Evolutionary conservation across 345 rosid species (phyloP).

Genomic region (Citrus mangshanensis): DNA sequence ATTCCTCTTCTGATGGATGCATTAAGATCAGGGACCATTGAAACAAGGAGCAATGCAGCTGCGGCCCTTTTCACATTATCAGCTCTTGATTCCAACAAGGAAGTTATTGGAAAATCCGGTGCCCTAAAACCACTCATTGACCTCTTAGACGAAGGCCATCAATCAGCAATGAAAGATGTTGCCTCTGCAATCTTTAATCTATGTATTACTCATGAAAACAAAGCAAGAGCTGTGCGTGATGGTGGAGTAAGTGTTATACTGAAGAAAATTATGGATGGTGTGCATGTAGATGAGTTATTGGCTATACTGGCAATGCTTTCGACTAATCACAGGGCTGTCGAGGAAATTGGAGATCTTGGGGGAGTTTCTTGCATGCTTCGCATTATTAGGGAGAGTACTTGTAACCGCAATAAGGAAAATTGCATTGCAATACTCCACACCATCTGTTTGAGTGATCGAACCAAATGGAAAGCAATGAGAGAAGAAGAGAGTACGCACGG

Average conservation of each 20-base stretch:
- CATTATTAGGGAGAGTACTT: constrained; percentile 60
- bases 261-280: constrained; percentile 54
- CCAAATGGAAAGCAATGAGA: constrained; percentile 65
- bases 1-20: constrained; percentile 76
- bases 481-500: constrained; percentile 68
- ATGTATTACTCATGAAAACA: constrained; percentile 78
- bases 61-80: constrained; percentile 87
- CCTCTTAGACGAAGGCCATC: constrained; percentile 79
- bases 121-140: constrained; percentile 71
- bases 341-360: constrained; percentile 67
- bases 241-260: constrained; percentile 77
- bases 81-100: constrained; percentile 84
- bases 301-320: constrained; percentile 88
- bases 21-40: constrained; percentile 57
- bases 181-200: constrained; percentile 92
- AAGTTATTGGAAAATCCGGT: constrained; percentile 71
- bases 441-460: constrained; percentile 68
- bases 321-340: constrained; percentile 66
- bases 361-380: constrained; percentile 75
- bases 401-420: constrained; percentile 88
- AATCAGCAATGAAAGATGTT: constrained; percentile 72
- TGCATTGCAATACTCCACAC: constrained; percentile 73
- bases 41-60: constrained; percentile 88
- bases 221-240: constrained; percentile 73
- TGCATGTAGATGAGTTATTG: constrained; percentile 74